These are phyloP conservation scores for Paraphaeosphaeria sporulosa DNA, from an alignment of 2,329 filamentous ascomycete genomes.

Conservation along the genomic window DNA sequence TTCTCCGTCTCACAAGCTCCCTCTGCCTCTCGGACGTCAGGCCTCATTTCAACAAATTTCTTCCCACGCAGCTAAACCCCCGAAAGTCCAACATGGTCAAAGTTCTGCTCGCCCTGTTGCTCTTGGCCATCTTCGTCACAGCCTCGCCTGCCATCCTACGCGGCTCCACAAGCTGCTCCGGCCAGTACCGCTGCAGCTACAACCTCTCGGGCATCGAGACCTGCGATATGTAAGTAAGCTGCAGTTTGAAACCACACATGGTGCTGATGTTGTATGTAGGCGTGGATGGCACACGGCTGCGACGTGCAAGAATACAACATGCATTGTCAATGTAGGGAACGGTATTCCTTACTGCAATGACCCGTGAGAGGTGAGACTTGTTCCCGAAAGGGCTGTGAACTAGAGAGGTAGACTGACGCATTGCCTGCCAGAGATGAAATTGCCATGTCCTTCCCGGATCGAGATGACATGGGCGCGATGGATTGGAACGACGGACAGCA, in stretches of 20 bases:
- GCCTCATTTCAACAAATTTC: no score
- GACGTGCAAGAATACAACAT: neutral
- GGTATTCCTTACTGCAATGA: neutral
- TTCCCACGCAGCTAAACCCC: no score
- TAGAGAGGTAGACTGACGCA: neutral
- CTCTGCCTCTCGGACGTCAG: no score
- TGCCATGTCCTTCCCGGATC: neutral
- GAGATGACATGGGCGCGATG: neutral
- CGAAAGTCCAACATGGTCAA: no score
- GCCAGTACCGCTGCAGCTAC: neutral
- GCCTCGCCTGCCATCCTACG: neutral
- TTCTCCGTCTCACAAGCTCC: no score
- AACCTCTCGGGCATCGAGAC: neutral
- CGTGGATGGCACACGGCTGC: neutral
- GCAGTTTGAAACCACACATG: no score
- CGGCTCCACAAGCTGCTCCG: neutral
- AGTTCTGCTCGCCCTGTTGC: no score
- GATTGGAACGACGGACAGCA: neutral
- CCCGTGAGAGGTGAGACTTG: neutral
- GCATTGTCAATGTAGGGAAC: neutral
- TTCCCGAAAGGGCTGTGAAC: no score
- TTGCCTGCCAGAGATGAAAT: neutral
- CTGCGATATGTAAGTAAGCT: neutral
- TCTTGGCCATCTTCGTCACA: no score
- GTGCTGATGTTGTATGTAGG: neutral